Evolutionary conservation across 306 rosid genomes (phyloP).

Genomic region (Alnus glutinosa): DNA sequence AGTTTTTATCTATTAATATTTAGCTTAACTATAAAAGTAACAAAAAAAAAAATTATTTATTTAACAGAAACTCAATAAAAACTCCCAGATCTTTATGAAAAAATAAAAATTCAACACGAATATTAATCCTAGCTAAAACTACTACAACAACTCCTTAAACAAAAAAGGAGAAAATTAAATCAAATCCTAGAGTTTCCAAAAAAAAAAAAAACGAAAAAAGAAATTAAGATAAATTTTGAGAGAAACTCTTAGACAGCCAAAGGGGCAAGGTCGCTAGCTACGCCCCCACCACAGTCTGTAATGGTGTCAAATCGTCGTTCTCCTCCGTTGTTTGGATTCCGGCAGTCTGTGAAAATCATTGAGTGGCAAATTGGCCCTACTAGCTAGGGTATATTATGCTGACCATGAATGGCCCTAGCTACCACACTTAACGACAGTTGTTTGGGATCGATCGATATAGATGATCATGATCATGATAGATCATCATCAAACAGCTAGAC

Average conservation of each 20-base stretch:
- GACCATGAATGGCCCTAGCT: background rate
- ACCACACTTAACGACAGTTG: background rate
- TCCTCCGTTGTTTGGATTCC: slow-evolving; percentile 34
- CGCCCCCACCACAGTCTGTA: slow-evolving; percentile 34
- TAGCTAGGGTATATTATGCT: no score
- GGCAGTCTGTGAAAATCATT: slow-evolving; percentile 30
- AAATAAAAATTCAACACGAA: no score
- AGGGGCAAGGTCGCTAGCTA: background rate
- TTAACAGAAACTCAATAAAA: no score
- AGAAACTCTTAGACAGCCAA: background rate
- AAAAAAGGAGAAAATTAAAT: no score
- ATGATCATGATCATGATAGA: no score
- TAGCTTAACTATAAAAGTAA: no score
- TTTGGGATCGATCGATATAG: background rate
- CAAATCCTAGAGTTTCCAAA: background rate
- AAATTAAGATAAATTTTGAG: background rate
- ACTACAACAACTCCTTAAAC: no score
- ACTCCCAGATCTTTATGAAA: no score
- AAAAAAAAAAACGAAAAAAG: slow-evolving; percentile 1
- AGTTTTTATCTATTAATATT: no score
- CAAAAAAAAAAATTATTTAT: no score
- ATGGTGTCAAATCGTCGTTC: slow-evolving; percentile 52
- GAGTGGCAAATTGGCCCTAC: slow-evolving; percentile 28
- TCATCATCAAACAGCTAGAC: no score
- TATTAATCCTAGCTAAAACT: no score